Percentiles rank a stretch among this genome's conserved stretches.
phyloP scores from a whole-genome alignment of 2,329 filamentous ascomycete species.

The Ambrosiella beaveri region DNA sequence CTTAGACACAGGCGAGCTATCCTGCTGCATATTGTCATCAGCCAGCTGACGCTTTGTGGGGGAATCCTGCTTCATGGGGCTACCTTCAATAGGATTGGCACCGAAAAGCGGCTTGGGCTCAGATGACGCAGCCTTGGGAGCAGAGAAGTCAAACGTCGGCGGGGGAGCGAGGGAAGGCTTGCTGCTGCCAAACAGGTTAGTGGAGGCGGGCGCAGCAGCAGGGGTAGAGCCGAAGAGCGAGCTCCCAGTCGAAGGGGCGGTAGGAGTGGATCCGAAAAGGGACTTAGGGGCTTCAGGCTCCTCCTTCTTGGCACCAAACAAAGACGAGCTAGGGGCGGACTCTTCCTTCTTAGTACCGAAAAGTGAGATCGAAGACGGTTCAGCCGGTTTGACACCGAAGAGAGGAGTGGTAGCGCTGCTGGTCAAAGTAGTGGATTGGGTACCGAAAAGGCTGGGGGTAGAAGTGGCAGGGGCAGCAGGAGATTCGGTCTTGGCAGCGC shows the following conservation, averaged over 20 bases:
- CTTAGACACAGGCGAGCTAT: conserved; percentile 14
- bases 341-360: conserved; percentile 7
- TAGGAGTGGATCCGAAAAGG: conserved; percentile 5
- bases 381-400: conserved; percentile 19
- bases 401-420: conserved; percentile 13
- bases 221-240: conserved; percentile 12
- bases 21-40: conserved; percentile 11
- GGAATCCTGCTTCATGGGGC: conserved; percentile 27
- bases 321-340: conserved; percentile 14
- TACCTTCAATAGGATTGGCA: conserved; percentile 23
- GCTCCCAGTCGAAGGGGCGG: conserved; percentile 3
- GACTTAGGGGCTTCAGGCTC: conserved; percentile 11
- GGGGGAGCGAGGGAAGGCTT: conserved; percentile 10
- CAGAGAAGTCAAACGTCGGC: conserved; percentile 7
- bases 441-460: conserved; percentile 24
- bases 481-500: conserved; percentile 16
- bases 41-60: conserved; percentile 8
- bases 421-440: conserved; percentile 19
- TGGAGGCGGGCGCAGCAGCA: conserved; percentile 1
- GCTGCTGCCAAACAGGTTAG: conserved; percentile 19
- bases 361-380: conserved; percentile 15
- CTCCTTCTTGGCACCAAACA: conserved; percentile 13
- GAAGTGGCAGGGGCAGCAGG: conserved; percentile 15
- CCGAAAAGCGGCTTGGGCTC: conserved; percentile 23
- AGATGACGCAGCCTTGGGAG: conserved; percentile 5